Base-by-base conservation (phyloP, 371 early-diverging fungal genomes). In the Actinomortierella wolfii region DNA sequence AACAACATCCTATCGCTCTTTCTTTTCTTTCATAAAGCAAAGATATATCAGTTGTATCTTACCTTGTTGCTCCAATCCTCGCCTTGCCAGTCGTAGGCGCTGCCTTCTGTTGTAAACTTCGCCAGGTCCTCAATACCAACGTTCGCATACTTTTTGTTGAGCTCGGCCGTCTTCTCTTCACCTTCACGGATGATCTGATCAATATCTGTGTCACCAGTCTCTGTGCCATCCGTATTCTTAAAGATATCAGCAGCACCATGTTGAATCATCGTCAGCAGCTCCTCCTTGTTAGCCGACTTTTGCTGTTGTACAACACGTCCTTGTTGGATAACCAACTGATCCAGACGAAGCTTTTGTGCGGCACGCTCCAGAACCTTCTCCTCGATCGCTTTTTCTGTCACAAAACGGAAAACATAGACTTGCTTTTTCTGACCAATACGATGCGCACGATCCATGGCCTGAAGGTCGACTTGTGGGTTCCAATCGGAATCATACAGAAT, bases 361-460 rank as follows among this genome's bases (percentile, higher is more conserved):
- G 99, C 98, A 53, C 94, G 86, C 74, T 98, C 96, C 29, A 99
- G 77, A 1, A 99, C 94, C 77, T 94, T 98, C 75, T 99, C 99
- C 77, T 99, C 99, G 64, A 99, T 93, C 1, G 99, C 94, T 56
- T 90, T 89, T 79, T 97, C 98, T 20, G 97, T 92, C n/a, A 99
- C 92, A 55, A 99, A 93, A 53, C 99, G 84, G 79, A 94, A 99
- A 5, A 99, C 98, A 61, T 91, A 87, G 20, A 99, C 99, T 66
- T 97, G 96, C 76, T 98, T 98, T 45, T 89, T 98, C 76, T 99
- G 99, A 3, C 99, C 99, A 56, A 99, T 97, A 78, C 99, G 94
- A 83, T 99, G 99, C 9, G 99, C 99, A 60, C 99, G 92, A 78
- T 99, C 99, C 81, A 87, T 84, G 9, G 97, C 97, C 81, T 98